Base-by-base conservation (phyloP, 345 rosid species). In the Angophora floribunda region DNA sequence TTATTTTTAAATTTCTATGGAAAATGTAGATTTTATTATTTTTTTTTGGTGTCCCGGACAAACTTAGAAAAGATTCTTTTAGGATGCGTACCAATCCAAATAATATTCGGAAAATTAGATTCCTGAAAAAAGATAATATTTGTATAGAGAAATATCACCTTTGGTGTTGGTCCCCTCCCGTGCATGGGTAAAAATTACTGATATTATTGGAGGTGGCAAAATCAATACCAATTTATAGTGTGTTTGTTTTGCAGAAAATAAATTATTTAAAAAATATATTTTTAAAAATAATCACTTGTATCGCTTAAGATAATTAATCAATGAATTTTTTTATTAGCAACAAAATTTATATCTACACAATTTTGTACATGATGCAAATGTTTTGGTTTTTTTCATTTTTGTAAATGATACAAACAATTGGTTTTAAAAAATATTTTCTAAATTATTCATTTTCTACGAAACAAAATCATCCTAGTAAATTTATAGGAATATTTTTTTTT, bases 201-300 rank as follows among this genome's bases (percentile, higher is more conserved):
- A 70, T 36, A 41, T 70, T 21, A 36, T 36, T 26, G 26, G 26
- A 1, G 82, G 26, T 36, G 49, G 26, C 26, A 70, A 70, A 70
- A 70, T 70, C 13, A 70, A 70, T 70, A 17, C 19, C 11, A 17
- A 36, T 36, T 36, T 9, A 5, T 1, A 1, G 22, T 9, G 13
- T 12, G 7, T 55, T 55, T 55, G 0, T 55, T 55, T 55, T 22
- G 1, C 0, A 0, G 22, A 55, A 55, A 55, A 21, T 22, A 0
- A 55, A 55, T 1, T 55, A 55, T 55, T 55, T 22, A 9, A 55
- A 53, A 21, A 21, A 55, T 8, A 53, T 55, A 1, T 55, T 55
- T 21, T 0, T 21, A 8, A 22, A 55, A 55, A 22, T 22, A 55
- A 22, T 55, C 1, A 55, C 0, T 55, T 55, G 22, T 55, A 21